Evolutionary conservation across 495 filamentous ascomycete genomes (phyloP), one percentile per base, ranked within the genome.

Genomic region (Halenospora varia): DNA sequence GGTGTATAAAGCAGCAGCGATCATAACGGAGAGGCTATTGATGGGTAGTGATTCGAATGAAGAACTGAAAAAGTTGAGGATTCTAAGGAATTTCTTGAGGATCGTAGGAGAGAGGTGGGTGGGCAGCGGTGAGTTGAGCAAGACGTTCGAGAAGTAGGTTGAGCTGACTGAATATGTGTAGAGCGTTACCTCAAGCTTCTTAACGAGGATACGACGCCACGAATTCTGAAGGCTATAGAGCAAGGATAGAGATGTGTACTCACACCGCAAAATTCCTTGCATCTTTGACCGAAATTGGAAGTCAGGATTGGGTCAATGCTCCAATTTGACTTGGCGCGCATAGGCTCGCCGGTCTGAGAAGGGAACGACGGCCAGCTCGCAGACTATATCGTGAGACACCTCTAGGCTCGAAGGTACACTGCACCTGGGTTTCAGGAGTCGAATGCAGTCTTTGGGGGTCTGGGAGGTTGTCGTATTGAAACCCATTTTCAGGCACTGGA

Each of bases 1-100:
- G 17, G 52, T 61, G 20, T 61, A 56, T 25, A 56, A 56, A 53
- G 53, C 58, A 25, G 58, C 58, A 52, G 46, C 47, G 22, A 55
- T 56, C 18, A 23, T 48, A 15, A 61, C 58, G 1, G 52, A 41
- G 35, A 45, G 46, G 40, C 35, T 61, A 22, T 18, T n/a, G 19
- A 51, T 45, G 10, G n/a, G 45, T 47, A 56, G 6, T 56, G 25
- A 53, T 18, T 24, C 39, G 35, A 48, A 56, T 15, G 53, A 35
- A 10, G 25, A 23, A 40, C 17, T 56, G 29, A 23, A 52, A n/a
- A 56, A 22, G 18, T 48, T 61, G 25, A 56, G 53, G 46, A 24
- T 40, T 51, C 45, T 61, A 25, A 44, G 58, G 17, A 25, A 48
- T 51, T 56, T 47, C 29, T 40, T 61, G 47, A 56, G 11, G 41